Percentiles rank a stretch among this genome's conserved stretches.
Conservation (phyloP, 192 early-diverging fungal species). For the Coemansia reversa region DNA sequence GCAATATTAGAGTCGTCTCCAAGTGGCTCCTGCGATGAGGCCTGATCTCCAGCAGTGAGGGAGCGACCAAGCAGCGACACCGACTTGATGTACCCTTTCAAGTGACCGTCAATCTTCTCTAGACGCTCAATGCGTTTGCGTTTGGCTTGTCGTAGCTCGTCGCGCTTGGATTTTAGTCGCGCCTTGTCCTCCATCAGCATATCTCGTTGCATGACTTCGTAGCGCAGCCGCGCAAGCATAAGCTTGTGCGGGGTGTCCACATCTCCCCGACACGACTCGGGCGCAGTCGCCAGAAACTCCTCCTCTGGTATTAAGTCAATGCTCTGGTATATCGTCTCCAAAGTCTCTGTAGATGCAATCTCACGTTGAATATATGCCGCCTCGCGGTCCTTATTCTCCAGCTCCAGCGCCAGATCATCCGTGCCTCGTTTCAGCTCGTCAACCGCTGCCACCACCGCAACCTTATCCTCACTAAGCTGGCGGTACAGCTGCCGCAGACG, state of each 20-base stretch:
- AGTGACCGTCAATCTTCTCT: slow-evolving; percentile 39
- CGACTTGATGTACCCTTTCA: slow-evolving; percentile 42
- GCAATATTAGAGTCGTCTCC: slow-evolving; percentile 13
- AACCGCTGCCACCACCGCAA: slow-evolving; percentile 19
- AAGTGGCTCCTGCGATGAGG: slow-evolving; percentile 1
- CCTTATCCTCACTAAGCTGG: slow-evolving; percentile 35
- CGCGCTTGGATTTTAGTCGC: slow-evolving; percentile 22
- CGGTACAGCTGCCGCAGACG: slow-evolving; percentile 40
- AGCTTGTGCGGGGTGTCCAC: slow-evolving; percentile 41
- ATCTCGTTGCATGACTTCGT: slow-evolving; percentile 46
- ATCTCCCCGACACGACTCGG: slow-evolving; percentile 27
- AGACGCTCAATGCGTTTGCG: slow-evolving; percentile 43
- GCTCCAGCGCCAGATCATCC: slow-evolving; percentile 31
- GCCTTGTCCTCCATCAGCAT: slow-evolving; percentile 22
- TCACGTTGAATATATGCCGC: slow-evolving; percentile 38
- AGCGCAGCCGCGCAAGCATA: slow-evolving; percentile 50
- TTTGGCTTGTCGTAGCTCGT: slow-evolving; percentile 37
- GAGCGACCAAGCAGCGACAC: slow-evolving; percentile 23
- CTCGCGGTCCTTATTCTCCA: slow-evolving; percentile 42
- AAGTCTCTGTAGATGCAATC: slow-evolving; percentile 37
- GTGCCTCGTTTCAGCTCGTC: slow-evolving; percentile 32
- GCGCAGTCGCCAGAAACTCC: slow-evolving; percentile 30
- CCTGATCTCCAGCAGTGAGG: slow-evolving; percentile 12
- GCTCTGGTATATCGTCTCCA: slow-evolving; percentile 52
- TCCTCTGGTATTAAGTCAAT: slow-evolving; percentile 39